Evolutionary conservation across 768 basidiomycete species (phyloP).

Genomic region (Russula emetica): DNA sequence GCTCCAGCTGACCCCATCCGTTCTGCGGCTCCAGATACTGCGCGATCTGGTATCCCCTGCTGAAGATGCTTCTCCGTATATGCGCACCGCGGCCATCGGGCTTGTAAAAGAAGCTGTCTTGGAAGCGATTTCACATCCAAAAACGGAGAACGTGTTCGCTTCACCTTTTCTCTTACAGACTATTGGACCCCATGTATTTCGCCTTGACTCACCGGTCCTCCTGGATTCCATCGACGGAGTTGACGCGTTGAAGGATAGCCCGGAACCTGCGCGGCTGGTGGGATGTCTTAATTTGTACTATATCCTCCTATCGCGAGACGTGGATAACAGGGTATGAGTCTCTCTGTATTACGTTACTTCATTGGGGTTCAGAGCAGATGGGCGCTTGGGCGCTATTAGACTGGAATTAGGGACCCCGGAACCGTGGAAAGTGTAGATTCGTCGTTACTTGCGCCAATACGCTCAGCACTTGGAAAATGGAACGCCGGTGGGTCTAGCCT

Average conservation of each 20-base stretch:
- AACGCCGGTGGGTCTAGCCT: background rate
- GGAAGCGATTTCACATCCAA: conserved; percentile 41
- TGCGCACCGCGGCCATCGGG: conserved; percentile 64
- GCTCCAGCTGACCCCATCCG: conserved; percentile 45
- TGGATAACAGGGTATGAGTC: conserved; percentile 47
- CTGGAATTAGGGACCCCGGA: conserved; percentile 32
- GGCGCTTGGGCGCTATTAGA: conserved; percentile 30
- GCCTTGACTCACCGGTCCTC: conserved; percentile 51
- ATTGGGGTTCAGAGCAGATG: background rate
- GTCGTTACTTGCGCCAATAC: conserved; percentile 18
- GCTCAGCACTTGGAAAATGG: conserved; percentile 17
- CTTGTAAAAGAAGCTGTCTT: conserved; percentile 65
- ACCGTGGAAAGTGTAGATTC: conserved; percentile 15
- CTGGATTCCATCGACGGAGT: conserved; percentile 34
- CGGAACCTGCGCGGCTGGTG: conserved; percentile 57
- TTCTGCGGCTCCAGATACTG: conserved; percentile 51
- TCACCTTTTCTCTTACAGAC: conserved; percentile 52
- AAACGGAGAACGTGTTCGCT: conserved; percentile 44
- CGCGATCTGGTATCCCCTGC: conserved; percentile 45
- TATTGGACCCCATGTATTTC: conserved; percentile 59
- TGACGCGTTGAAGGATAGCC: conserved; percentile 46
- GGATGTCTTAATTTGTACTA: conserved; percentile 70
- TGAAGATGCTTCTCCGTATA: conserved; percentile 53
- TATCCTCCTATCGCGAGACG: conserved; percentile 56
- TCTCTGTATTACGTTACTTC: background rate